Evolutionary conservation across 371 early-diverging fungal species (phyloP), one percentile per base, ranked within the genome.

Genomic region (Nematocida displodere): DNA sequence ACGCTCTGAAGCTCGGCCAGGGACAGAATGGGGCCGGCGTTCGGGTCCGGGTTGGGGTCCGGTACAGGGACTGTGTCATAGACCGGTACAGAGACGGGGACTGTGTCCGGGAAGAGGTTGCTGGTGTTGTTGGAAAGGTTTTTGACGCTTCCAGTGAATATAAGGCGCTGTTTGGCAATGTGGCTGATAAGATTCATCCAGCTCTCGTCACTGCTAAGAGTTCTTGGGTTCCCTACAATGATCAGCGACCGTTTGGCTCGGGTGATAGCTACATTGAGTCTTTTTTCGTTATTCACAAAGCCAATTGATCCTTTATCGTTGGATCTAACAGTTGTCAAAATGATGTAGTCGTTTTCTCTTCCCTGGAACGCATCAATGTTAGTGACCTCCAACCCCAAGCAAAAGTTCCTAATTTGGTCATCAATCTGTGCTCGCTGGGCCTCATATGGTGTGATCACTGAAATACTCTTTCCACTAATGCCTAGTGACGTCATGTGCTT

Each of bases 321-420:
- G 1, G 93, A 90, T 44, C 97, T 87, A 8, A 97, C 97, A 68
- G 92, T 91, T 0, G 93, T 92, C 26, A 91, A 68, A 24, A 92
- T 79, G 64, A 92, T 90, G 26, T 90, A 82, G 11, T 87, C 86
- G 80, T 91, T 92, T 77, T 97, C 97, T 83, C 94, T 93, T 13
- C 97, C 97, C 85, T 97, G 96, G 81, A 94, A 97, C n/a, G 94
- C 93, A 81, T 95, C 95, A 58, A 91, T 90, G 0, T 95, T 95
- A 78, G 91, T 91, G 67, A 95, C 89, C 42, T 90, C 86, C 2
- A 89, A 79, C n/a, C 89, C 86, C 0, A 78, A 56, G 0, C 89
- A 91, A 82, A 89, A 90, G 15, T 82, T 93, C 93, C 93, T 83
- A 91, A 91, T 67, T 87, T 87, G 20, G 91, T 47, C 26, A 13